Percentiles rank a stretch among this genome's conserved stretches.
phyloP scores from a whole-genome alignment of 495 filamentous ascomycete genomes.

The Parmelia sp. region DNA sequence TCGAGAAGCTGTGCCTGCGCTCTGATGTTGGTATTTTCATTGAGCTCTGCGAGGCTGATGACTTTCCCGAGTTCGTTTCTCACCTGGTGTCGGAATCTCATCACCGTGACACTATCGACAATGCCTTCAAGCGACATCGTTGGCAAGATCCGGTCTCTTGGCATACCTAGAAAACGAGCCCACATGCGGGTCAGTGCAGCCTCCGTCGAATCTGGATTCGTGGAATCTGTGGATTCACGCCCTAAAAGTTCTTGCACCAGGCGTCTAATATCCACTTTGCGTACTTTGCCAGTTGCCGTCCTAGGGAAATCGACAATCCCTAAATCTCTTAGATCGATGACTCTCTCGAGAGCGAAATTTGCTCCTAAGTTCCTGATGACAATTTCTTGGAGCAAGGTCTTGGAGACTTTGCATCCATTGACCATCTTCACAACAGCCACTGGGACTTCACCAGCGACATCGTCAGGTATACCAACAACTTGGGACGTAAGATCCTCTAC shows the following conservation, averaged over 20 bases:
- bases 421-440: conserved; percentile 31
- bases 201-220: background rate
- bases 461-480: conserved; percentile 36
- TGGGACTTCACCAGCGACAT: conserved; percentile 37
- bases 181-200: background rate
- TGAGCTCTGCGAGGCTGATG: conserved; percentile 1
- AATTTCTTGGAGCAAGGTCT: background rate
- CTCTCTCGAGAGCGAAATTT: conserved; percentile 30
- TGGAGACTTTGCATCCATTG: conserved; percentile 1
- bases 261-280: conserved; percentile 29
- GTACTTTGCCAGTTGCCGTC: conserved; percentile 38
- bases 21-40: background rate
- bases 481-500: conserved; percentile 20
- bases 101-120: conserved; percentile 12
- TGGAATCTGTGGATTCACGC: background rate
- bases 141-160: background rate
- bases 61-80: background rate
- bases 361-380: conserved; percentile 23
- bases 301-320: conserved; percentile 32
- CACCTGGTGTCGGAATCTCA: conserved; percentile 6
- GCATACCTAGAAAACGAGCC: conserved; percentile 3
- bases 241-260: conserved; percentile 21
- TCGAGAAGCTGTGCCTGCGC: background rate
- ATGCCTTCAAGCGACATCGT: conserved; percentile 5
- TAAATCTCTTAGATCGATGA: conserved; percentile 32